Percentiles rank a stretch among this genome's conserved stretches.
Conservation (phyloP, 176 grass and related monocot genomes). For the Triticum turgidum region DNA sequence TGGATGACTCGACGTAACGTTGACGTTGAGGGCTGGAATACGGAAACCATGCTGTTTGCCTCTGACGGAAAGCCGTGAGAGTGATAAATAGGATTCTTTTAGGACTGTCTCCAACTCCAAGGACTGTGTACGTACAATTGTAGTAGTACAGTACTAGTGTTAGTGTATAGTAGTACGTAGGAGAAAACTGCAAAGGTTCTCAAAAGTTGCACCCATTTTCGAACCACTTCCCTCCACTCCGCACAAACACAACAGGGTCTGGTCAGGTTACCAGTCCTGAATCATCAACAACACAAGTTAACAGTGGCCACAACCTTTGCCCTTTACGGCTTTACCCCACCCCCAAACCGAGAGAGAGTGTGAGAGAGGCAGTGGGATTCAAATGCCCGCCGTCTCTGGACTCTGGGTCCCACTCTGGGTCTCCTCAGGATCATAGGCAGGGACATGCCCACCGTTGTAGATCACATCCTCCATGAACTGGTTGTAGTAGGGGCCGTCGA, state of each 20-base stretch:
- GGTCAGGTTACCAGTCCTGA: not conserved
- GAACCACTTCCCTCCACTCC: not conserved
- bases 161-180: too few species aligned
- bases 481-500: too few species aligned
- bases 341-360: not conserved
- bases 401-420: too few species aligned
- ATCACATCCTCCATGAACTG: too few species aligned
- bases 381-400: too few species aligned
- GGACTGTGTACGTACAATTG: too few species aligned
- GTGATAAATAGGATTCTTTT: not conserved
- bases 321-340: not conserved
- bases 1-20: not conserved
- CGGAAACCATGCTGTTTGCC: not conserved
- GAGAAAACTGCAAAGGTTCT: not conserved
- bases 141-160: too few species aligned
- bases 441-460: too few species aligned
- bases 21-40: not conserved
- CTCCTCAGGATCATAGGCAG: too few species aligned
- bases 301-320: not conserved
- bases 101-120: not conserved
- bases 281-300: not conserved
- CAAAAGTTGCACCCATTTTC: conserved; percentile 7
- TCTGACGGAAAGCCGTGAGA: not conserved
- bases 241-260: too few species aligned
- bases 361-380: too few species aligned